phyloP scores from a whole-genome alignment of 2,329 filamentous ascomycete genomes.

The Cladophialophora bantiana region DNA sequence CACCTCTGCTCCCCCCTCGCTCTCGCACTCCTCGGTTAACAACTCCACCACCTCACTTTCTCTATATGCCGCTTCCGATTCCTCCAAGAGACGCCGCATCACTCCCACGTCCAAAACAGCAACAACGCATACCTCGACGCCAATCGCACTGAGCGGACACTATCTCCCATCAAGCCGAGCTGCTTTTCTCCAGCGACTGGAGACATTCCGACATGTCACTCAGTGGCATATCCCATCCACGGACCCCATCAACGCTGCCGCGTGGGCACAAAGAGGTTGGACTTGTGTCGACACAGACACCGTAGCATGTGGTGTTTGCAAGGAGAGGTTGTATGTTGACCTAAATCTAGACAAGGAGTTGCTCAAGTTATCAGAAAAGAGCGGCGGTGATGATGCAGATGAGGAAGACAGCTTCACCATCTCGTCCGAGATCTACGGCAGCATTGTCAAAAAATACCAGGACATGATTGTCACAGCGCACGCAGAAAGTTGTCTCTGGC shows the following conservation, averaged over 20 bases:
- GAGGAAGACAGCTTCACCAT: constrained; percentile 32
- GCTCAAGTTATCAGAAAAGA: constrained; percentile 34
- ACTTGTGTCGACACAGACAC: constrained; percentile 81
- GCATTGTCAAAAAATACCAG: constrained; percentile 77
- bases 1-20: not conserved
- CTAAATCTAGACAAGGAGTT: constrained; percentile 62
- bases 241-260: constrained; percentile 81
- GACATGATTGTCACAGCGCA: constrained; percentile 78
- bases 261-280: constrained; percentile 96
- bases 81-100: constrained; percentile 38
- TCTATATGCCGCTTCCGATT: constrained; percentile 32
- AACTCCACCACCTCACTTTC: constrained; percentile 26
- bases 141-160: constrained; percentile 60
- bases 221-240: constrained; percentile 90
- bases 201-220: constrained; percentile 88
- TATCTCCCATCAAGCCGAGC: constrained; percentile 88
- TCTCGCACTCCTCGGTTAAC: constrained; percentile 32
- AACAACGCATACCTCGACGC: constrained; percentile 44
- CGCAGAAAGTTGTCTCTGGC: constrained; percentile 83
- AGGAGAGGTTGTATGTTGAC: constrained; percentile 82
- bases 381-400: constrained; percentile 48
- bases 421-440: constrained; percentile 57
- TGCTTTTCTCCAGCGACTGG: constrained; percentile 79
- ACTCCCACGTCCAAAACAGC: constrained; percentile 32
- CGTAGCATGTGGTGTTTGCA: constrained; percentile 84